phyloP scores from a whole-genome alignment of 106 monocot genomes.

The Phalaenopsis equestris region DNA sequence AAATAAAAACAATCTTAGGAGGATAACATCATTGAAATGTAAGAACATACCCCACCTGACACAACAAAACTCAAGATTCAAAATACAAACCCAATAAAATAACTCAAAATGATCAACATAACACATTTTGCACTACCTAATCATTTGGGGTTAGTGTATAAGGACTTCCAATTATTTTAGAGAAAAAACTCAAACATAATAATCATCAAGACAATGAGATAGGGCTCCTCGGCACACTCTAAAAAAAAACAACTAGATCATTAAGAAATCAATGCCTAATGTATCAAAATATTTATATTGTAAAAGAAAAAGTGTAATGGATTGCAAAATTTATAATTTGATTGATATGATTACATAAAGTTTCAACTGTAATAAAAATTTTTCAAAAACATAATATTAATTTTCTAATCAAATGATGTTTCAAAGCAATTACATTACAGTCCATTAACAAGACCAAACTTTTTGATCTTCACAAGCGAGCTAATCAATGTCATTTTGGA shows the following conservation, averaged over 20 bases:
- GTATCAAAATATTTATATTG: not conserved
- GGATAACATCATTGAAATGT: not conserved
- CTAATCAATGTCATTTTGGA: not conserved
- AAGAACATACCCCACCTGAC: not conserved
- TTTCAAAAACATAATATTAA: not conserved
- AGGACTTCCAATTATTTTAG: not conserved
- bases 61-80: not conserved
- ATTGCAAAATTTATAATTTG: not conserved
- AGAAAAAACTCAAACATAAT: not conserved
- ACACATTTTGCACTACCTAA: not conserved
- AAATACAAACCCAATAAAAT: not conserved
- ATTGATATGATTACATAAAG: not conserved
- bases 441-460: not conserved
- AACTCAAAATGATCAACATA: not conserved
- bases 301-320: no score
- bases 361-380: not conserved
- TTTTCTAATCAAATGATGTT: not conserved
- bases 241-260: not conserved
- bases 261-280: not conserved
- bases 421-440: not conserved
- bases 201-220: not conserved
- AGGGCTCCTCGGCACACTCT: not conserved
- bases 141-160: not conserved
- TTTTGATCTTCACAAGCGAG: not conserved
- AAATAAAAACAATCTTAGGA: not conserved